Base-by-base conservation (phyloP, 1,284 basidiomycete species). In the Trichosporon faecale region DNA sequence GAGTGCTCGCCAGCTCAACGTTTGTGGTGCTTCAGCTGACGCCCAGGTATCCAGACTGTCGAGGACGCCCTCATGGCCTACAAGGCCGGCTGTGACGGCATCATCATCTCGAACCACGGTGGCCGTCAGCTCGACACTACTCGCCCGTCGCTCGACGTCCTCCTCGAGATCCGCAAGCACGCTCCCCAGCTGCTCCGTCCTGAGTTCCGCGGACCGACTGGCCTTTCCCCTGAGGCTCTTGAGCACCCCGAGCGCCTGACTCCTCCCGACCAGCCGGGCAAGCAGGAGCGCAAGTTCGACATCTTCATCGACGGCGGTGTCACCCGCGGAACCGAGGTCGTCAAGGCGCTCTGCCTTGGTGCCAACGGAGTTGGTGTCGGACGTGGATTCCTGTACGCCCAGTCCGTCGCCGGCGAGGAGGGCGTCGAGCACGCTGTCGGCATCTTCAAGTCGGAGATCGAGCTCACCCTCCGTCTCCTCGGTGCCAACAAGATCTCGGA, bases 261-360 rank as follows among this genome's bases (percentile, higher is more conserved):
- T 0, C 77, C 81, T 5, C 65, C 67, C 1, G 74, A 76, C 40
- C 11, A 11, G 3, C 55, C 69, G 4, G 57, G 18, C 27, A 60
- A 67, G 23, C 31, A 37, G 18, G 71, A 70, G 46, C 35, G 70
- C 37, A 66, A 66, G 5, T 82, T 83, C 31, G 81, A 83, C 89
- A 91, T 98, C 16, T 95, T 92, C 76, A 89, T 96, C 69, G 95
- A 98, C 79, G 95, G 95, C 16, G 95, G 94, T 3, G 86, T 94
- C 37, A 86, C 87, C 67, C 87, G 95, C 57, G 95, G 95, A 25
- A 94, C 92, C 86, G 94, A 95, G 81, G 90, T 96, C 8, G 84
- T 98, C 67, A 98, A 98, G 83, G 94, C 94, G 0, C 83, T 98
- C 1, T 95, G 93, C 75, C 85, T 98, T 29, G 95, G 95, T 46